Percentiles rank a stretch among this genome's conserved stretches.
phyloP scores from a whole-genome alignment of 2,329 filamentous ascomycete genomes.

The Acephala macrosclerotiorum region DNA sequence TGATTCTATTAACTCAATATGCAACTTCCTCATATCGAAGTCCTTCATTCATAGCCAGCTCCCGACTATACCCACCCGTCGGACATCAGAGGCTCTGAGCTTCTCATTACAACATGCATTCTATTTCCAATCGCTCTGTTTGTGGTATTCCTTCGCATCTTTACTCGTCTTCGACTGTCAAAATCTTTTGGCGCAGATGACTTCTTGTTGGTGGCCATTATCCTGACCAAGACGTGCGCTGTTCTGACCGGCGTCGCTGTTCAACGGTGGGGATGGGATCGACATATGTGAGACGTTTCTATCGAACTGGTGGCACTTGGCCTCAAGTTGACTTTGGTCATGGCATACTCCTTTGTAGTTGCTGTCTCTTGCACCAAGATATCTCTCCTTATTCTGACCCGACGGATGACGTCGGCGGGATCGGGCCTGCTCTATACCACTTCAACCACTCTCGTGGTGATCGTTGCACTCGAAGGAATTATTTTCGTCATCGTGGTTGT shows the following conservation, averaged over 20 bases:
- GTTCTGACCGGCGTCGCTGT: not conserved
- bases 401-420: not conserved
- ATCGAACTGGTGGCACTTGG: not conserved
- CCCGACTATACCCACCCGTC: too few relatives aligned
- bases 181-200: too few relatives aligned
- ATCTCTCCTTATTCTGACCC: not conserved
- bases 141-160: too few relatives aligned
- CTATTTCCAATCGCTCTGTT: too few relatives aligned
- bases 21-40: too few relatives aligned
- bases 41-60: too few relatives aligned
- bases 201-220: too few relatives aligned
- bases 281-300: not conserved
- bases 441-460: not conserved
- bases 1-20: too few relatives aligned
- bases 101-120: too few relatives aligned
- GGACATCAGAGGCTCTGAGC: too few relatives aligned
- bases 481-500: not conserved
- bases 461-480: not conserved
- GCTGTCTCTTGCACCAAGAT: not conserved
- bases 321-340: not conserved
- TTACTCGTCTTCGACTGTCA: too few relatives aligned
- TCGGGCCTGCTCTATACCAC: not conserved
- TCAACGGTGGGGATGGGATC: not conserved
- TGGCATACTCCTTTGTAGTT: not conserved
- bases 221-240: not conserved